Evolutionary conservation across 2,329 filamentous ascomycete species (phyloP), one percentile per base, ranked within the genome.

Genomic region (Penicillium brasilianum): DNA sequence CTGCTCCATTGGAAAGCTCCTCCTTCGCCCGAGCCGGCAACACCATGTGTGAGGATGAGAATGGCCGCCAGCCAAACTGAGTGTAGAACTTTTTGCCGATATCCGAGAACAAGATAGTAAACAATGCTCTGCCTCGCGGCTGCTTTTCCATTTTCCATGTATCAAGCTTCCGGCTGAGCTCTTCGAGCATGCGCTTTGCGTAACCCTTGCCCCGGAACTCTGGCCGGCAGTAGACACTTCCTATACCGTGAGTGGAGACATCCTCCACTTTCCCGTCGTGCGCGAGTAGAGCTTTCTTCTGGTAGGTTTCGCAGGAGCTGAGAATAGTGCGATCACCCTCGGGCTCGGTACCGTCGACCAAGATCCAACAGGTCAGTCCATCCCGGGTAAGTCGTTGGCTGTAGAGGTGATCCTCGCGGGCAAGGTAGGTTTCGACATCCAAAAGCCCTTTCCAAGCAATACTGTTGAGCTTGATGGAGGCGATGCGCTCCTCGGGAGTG

Each of bases 11-110:
- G 5, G 72, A 70, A 36, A 74, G 60, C 18, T 41, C 25, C 43
- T 67, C 67, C 50, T 25, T 53, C 5, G 69, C 62, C 14, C 77
- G 64, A 0, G 84, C 80, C 13, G 81, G 78, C 58, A 96, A 84
- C 34, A 84, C 82, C 46, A 96, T 82, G 74, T 97, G 93, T 1
- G 84, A 82, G 60, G 91, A 94, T 20, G 85, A 82, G 69, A 90
- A 93, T 0, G 88, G 83, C 52, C 87, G 83, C 93, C 93, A 97
- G 49, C 92, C 92, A 65, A 87, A 83, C 34, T 82, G 83, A 3
- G 89, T 85, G 78, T 97, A 97, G 77, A 93, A 97, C 41, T 81
- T 80, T 81, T 92, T 90, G 20, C 93, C 92, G 65, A 96, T 93
- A 70, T 96, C 92, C 9, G 92, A 96, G 77, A 88, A 97, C 9